Base-by-base conservation (phyloP, 257 asterid species). In the Solanum rostratum region DNA sequence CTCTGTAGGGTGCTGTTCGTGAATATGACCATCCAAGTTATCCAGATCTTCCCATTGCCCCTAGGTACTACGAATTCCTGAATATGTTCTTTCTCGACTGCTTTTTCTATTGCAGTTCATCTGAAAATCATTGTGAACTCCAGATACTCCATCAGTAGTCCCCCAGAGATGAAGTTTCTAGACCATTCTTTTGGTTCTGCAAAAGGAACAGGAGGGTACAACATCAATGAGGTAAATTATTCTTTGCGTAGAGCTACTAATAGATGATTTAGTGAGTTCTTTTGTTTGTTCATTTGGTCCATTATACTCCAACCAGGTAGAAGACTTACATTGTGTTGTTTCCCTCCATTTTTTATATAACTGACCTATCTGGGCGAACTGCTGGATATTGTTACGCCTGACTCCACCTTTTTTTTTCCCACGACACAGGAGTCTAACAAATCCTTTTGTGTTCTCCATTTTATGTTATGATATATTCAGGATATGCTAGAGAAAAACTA, bases 1-100 rank as follows among this genome's bases (percentile, higher is more conserved):
- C 84, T 87, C 63, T 86, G 83, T 90, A 95, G 98, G 97, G 86
- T 81, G 89, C 88, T 88, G 83, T 84, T 82, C 90, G 86, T 85
- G 97, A 91, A 79, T 92, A 86, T 84, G 93, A 91, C 63, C 87
- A 88, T 87, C 92, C 93, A 74, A 84, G 92, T 65, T 92, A 86
- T 89, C 89, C 86, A 41, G 90, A 52, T 85, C 94, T 89, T 88
- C 89, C 94, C 84, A 89, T 79, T 71, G 84, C 89, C 63, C 74
- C 91, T 74, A 87, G 98, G 97, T 93, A 94, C 87, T 85, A 79
- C 74, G n/a, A 43, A 49, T 70, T 79, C 70, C 79, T 80, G 20
- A 54, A 53, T 19, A 37, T 7, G n/a, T 27, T 66, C 63, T 55
- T 83, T 57, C 49, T 43, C 39, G 16, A 27, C 19, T 82, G 49